Percentiles rank a stretch among this genome's conserved stretches.
Evolutionary conservation across 2,329 filamentous ascomycete genomes (phyloP).

Genomic region (Hysterium pulicare): DNA sequence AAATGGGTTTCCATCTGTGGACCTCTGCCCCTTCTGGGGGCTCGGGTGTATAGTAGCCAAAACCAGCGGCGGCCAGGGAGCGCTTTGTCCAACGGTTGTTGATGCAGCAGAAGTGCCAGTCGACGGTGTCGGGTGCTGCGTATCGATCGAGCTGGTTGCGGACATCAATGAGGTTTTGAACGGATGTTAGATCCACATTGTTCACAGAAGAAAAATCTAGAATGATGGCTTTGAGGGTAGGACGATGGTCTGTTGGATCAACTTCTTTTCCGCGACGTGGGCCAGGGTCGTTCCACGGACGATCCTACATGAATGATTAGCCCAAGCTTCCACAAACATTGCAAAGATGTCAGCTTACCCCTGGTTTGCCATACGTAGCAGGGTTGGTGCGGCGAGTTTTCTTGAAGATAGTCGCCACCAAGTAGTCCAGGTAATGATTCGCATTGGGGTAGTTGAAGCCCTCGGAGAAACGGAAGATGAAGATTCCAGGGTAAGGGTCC

Average conservation of each 20-base stretch:
- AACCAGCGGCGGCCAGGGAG: constrained; percentile 83
- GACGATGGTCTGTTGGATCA: constrained; percentile 48
- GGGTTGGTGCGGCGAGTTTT: constrained; percentile 74
- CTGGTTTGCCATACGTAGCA: constrained; percentile 55
- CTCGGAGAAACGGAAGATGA: constrained; percentile 94
- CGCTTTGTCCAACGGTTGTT: constrained; percentile 95
- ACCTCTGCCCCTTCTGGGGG: constrained; percentile 49
- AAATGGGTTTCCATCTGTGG: constrained; percentile 87
- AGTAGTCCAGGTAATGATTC: constrained; percentile 78
- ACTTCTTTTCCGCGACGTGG: constrained; percentile 56
- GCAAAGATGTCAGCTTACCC: constrained; percentile 21
- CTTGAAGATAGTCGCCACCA: constrained; percentile 42
- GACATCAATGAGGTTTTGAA: constrained; percentile 91
- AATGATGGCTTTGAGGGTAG: constrained; percentile 80
- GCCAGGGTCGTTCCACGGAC: constrained; percentile 94
- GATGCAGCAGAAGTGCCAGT: constrained; percentile 93
- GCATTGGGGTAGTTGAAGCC: constrained; percentile 97
- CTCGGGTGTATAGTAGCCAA: constrained; percentile 64
- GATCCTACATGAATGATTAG: constrained; percentile 50
- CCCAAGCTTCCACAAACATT: background rate
- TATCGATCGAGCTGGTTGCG: constrained; percentile 94
- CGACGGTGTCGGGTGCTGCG: constrained; percentile 73
- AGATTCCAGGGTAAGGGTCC: constrained; percentile 83
- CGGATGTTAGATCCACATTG: constrained; percentile 88
- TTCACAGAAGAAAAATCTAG: constrained; percentile 94